Conservation (phyloP, 306 rosid species). For the Glycine soja region DNA sequence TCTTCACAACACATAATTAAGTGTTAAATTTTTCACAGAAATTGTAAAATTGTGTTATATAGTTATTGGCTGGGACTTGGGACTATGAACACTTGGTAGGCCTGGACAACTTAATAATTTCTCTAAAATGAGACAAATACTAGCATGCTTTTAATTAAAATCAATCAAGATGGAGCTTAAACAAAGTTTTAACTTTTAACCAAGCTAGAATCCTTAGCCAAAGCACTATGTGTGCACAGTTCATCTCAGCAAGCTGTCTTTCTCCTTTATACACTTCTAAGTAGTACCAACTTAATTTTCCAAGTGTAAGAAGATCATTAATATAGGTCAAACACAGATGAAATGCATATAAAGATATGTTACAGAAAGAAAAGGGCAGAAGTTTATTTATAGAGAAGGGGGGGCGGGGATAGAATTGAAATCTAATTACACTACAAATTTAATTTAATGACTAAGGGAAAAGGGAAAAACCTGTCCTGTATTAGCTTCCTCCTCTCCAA, state of each 20-base stretch:
- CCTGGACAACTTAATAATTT: not conserved
- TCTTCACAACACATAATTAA: not conserved
- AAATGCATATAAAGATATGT: not conserved
- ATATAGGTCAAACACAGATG: constrained; percentile 16
- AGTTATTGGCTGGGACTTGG: not conserved
- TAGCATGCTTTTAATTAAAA: not conserved
- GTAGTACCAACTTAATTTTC: not conserved
- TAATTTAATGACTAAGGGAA: too few relatives aligned
- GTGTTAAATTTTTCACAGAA: not conserved
- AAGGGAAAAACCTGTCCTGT: constrained; percentile 69
- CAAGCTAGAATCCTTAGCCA: not conserved
- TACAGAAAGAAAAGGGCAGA: not conserved
- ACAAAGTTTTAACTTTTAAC: not conserved
- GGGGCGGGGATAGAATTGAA: not conserved
- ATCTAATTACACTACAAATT: constrained; percentile 32
- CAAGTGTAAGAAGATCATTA: constrained; percentile 1
- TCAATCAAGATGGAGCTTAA: not conserved
- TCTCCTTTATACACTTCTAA: not conserved
- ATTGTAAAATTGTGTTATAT: not conserved
- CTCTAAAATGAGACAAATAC: not conserved
- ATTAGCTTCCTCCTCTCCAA: constrained; percentile 91
- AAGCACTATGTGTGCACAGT: not conserved
- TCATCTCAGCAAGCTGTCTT: not conserved
- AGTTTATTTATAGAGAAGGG: not conserved
- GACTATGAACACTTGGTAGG: not conserved